Evolutionary conservation across 2,329 filamentous ascomycete genomes (phyloP).

Genomic region (Samsoniella hepiali): DNA sequence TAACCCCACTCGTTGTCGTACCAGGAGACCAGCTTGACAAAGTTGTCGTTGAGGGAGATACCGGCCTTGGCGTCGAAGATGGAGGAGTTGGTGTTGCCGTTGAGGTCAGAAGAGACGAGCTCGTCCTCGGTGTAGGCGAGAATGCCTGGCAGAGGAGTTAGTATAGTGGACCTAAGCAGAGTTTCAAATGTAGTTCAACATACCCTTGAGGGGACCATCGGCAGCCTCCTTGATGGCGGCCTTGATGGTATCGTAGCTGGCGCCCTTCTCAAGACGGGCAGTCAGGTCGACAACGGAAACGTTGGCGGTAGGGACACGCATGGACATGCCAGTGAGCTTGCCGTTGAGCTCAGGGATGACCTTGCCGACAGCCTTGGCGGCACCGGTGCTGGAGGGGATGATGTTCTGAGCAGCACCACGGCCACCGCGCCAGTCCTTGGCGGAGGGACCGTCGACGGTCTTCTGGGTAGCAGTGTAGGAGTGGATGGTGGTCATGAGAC

Average conservation of each 20-base stretch:
- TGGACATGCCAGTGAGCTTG: constrained; percentile 99
- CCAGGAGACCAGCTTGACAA: constrained; percentile 97
- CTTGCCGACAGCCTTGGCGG: constrained; percentile 99
- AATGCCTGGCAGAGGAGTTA: constrained; percentile 56
- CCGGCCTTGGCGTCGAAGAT: constrained; percentile 99
- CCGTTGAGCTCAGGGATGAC: constrained; percentile 97
- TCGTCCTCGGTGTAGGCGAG: constrained; percentile 97
- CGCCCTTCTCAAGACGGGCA: constrained; percentile 86
- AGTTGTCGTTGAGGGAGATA: constrained; percentile 97
- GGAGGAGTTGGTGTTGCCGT: constrained; percentile 88
- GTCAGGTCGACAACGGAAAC: constrained; percentile 99
- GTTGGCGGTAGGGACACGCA: constrained; percentile 98
- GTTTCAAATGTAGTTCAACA: constrained; percentile 27
- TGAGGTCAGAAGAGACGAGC: constrained; percentile 89
- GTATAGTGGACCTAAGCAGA: not conserved
- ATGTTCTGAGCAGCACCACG: constrained; percentile 99
- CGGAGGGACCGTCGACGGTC: constrained; percentile 95
- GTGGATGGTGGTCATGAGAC: constrained; percentile 99
- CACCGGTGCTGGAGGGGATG: constrained; percentile 98
- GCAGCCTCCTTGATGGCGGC: constrained; percentile 81
- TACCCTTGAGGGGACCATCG: constrained; percentile 81
- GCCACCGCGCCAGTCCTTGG: constrained; percentile 99
- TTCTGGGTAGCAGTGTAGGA: constrained; percentile 99
- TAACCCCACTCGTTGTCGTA: constrained; percentile 99
- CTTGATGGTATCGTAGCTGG: constrained; percentile 91